A percentile compares a stretch with the other conserved stretches of the same genome.
Conservation (phyloP, 1,139 yeast species). For the Blastobotrys ciferrii region DNA sequence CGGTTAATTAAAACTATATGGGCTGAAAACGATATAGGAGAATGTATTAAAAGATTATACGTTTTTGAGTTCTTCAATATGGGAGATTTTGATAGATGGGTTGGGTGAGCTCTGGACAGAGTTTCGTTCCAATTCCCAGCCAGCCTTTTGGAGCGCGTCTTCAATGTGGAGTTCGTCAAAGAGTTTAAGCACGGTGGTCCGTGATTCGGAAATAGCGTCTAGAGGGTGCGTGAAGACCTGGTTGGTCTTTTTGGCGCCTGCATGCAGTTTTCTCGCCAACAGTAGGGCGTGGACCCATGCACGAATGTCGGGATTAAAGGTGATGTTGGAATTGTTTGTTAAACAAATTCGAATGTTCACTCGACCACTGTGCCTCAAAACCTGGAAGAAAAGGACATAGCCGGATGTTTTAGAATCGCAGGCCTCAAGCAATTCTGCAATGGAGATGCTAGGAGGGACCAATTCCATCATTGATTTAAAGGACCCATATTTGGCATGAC, state of each 20-base stretch:
- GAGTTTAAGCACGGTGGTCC: slow-evolving; percentile 23
- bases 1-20: too few species aligned
- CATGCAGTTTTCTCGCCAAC: slow-evolving; percentile 24
- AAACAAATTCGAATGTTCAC: slow-evolving; percentile 27
- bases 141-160: slow-evolving; percentile 25
- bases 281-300: slow-evolving; percentile 38
- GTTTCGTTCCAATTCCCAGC: slow-evolving; percentile 31
- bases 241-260: slow-evolving; percentile 6
- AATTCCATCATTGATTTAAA: slow-evolving; percentile 21
- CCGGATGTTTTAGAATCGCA: slow-evolving; percentile 22
- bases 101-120: slow-evolving; percentile 26
- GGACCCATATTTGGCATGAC: slow-evolving; percentile 26
- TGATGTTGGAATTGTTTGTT: slow-evolving; percentile 18
- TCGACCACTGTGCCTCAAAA: slow-evolving; percentile 13
- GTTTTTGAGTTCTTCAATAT: not conserved
- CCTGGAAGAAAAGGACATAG: slow-evolving; percentile 25
- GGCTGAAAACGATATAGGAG: too few species aligned
- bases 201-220: slow-evolving; percentile 27
- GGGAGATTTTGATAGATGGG: slow-evolving; percentile 20
- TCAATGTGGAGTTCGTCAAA: slow-evolving; percentile 28
- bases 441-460: slow-evolving; percentile 14
- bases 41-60: not conserved
- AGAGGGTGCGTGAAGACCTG: slow-evolving; percentile 16
- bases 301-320: slow-evolving; percentile 23
- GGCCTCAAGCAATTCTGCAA: slow-evolving; percentile 21